Conservation (phyloP, 2,329 filamentous ascomycete genomes). For the Chaetomiaceae sp. region DNA sequence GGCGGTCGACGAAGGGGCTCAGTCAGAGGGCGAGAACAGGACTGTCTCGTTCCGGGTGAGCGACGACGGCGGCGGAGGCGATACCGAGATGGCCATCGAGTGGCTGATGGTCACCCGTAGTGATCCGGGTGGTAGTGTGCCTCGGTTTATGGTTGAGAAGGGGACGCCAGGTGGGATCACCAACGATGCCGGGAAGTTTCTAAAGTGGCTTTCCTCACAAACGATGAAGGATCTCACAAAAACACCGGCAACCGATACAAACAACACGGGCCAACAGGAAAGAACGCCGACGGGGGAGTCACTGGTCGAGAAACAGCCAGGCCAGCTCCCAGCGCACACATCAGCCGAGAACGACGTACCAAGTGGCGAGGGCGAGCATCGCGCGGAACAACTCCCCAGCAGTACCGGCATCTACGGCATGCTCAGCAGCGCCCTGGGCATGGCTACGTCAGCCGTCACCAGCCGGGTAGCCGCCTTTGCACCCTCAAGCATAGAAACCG, state of each 20-base stretch:
- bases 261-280: constrained; percentile 30
- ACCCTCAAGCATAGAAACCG: constrained; percentile 30
- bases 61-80: constrained; percentile 27
- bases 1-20: constrained; percentile 22
- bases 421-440: constrained; percentile 49
- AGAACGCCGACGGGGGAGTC: constrained; percentile 28
- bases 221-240: constrained; percentile 33
- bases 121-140: constrained; percentile 83
- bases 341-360: constrained; percentile 12
- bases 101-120: constrained; percentile 92
- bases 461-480: constrained; percentile 35
- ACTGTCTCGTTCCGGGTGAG: background rate
- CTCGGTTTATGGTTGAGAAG: constrained; percentile 85
- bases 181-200: constrained; percentile 72
- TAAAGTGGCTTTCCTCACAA: constrained; percentile 62
- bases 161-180: constrained; percentile 79
- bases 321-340: background rate
- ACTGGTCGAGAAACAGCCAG: constrained; percentile 22
- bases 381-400: constrained; percentile 26
- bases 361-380: constrained; percentile 12
- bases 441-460: constrained; percentile 46
- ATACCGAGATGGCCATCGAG: constrained; percentile 55
- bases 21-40: constrained; percentile 15
- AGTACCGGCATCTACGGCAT: constrained; percentile 50
- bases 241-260: constrained; percentile 10